Evolutionary conservation across 768 basidiomycete species (phyloP).

Genomic region (Coprinopsis marcescibilis): DNA sequence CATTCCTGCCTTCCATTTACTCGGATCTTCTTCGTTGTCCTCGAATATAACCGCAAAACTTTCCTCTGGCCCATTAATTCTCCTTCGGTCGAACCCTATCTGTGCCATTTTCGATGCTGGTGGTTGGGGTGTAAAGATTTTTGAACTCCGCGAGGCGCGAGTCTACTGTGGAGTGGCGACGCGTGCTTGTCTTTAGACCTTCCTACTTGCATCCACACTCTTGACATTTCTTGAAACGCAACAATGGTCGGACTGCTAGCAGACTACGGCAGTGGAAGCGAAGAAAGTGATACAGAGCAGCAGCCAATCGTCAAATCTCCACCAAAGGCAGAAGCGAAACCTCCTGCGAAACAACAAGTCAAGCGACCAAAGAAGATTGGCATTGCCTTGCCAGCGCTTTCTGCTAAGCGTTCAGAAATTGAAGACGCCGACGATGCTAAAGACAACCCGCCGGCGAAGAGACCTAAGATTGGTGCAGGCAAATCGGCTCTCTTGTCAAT

Average conservation of each 20-base stretch:
- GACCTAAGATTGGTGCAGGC: constrained; percentile 51
- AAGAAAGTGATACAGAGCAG: constrained; percentile 27
- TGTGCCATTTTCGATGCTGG: constrained; percentile 36
- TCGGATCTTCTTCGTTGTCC: constrained; percentile 23
- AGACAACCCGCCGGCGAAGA: constrained; percentile 52
- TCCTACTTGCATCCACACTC: background rate
- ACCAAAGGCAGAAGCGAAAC: constrained; percentile 14
- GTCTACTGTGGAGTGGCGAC: too few species aligned
- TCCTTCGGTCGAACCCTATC: constrained; percentile 71
- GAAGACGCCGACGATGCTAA: constrained; percentile 34
- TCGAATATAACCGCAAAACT: constrained; percentile 63
- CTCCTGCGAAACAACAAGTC: too few species aligned
- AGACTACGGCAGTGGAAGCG: constrained; percentile 70
- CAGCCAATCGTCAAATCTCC: constrained; percentile 16
- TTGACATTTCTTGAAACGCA: constrained; percentile 7
- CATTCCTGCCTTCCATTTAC: constrained; percentile 27
- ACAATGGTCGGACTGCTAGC: constrained; percentile 82
- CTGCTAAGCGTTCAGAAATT: constrained; percentile 19
- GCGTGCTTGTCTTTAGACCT: background rate
- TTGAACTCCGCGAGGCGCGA: constrained; percentile 10
- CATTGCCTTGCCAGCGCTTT: constrained; percentile 49
- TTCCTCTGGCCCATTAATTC: constrained; percentile 88
- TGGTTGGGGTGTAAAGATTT: constrained; percentile 2
- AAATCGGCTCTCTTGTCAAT: constrained; percentile 61
- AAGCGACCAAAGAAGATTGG: constrained; percentile 61